Conservation (phyloP, 495 filamentous ascomycete species). For the Astrocystis sublimbata region DNA sequence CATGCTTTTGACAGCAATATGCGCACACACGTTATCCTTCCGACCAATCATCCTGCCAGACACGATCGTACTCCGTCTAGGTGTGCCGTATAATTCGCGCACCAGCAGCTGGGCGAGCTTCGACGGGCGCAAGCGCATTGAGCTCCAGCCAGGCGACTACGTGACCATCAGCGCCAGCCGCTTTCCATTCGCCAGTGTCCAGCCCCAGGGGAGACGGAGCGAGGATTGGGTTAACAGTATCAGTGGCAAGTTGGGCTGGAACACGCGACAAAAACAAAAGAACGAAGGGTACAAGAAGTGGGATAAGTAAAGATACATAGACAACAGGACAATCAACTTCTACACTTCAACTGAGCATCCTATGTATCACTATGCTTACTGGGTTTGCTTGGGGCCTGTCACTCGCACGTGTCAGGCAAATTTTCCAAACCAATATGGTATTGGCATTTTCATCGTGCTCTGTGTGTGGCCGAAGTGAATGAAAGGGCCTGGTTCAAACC, state of each 20-base stretch:
- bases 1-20: conserved; percentile 92
- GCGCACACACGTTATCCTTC: conserved; percentile 94
- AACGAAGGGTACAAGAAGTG: conserved; percentile 51
- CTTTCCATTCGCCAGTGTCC: conserved; percentile 90
- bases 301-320: conserved; percentile 35
- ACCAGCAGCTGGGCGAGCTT: conserved; percentile 95
- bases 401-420: background rate
- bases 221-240: conserved; percentile 96
- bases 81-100: conserved; percentile 89
- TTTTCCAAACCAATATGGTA: background rate
- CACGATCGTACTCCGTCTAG: conserved; percentile 86
- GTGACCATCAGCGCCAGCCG: conserved; percentile 90
- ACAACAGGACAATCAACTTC: background rate
- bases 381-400: background rate
- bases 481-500: background rate
- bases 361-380: background rate
- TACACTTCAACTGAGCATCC: background rate
- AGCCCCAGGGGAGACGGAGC: conserved; percentile 68
- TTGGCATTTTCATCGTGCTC: background rate
- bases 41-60: conserved; percentile 94
- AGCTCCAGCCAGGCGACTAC: conserved; percentile 88
- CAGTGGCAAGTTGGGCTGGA: conserved; percentile 89
- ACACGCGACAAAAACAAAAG: conserved; percentile 79
- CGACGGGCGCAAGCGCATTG: conserved; percentile 86
- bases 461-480: background rate